phyloP scores from a whole-genome alignment of 345 rosid genomes.

The Dimocarpus longan region DNA sequence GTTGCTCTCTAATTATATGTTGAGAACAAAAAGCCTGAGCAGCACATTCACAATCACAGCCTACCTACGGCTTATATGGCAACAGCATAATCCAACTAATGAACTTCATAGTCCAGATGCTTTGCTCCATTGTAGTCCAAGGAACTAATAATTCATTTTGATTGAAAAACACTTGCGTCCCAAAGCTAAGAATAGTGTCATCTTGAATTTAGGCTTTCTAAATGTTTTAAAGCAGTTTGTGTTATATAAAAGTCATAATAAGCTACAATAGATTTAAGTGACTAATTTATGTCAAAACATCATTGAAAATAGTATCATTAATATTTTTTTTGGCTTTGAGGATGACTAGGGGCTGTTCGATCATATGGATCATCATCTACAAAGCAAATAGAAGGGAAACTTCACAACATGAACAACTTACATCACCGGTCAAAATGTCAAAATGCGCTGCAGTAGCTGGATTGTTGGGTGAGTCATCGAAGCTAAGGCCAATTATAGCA shows the following conservation, averaged over 20 bases:
- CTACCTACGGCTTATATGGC: background rate
- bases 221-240: background rate
- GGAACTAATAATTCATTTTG: background rate
- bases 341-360: background rate
- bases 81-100: background rate
- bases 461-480: conserved; percentile 79
- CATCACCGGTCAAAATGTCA: conserved; percentile 71
- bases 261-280: background rate
- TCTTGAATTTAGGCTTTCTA: background rate
- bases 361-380: background rate
- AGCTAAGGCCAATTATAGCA: conserved; percentile 74
- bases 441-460: conserved; percentile 82
- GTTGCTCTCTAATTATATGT: background rate
- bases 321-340: background rate
- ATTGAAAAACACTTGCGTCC: background rate
- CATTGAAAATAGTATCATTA: background rate
- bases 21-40: background rate
- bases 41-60: background rate
- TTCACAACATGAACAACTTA: conserved; percentile 41
- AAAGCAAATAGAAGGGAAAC: conserved; percentile 6
- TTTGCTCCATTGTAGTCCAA: background rate
- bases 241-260: background rate
- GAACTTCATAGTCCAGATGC: background rate
- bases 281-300: background rate
- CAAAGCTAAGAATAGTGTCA: background rate